Percentiles rank a stretch among this genome's conserved stretches.
Evolutionary conservation across 345 rosid species (phyloP).

Genomic region (Arabis alpina): DNA sequence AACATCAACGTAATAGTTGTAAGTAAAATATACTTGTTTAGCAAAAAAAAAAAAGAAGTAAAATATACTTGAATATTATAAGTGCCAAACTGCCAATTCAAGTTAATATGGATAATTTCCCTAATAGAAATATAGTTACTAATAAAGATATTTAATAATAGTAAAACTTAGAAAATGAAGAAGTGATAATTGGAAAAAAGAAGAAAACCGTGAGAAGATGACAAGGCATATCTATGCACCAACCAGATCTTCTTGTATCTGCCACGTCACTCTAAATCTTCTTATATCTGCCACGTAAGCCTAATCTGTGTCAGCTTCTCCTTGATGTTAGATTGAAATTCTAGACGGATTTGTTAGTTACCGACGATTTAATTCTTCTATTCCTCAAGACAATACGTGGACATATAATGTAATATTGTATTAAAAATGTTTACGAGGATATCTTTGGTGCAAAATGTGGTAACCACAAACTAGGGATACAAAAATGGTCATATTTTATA

Average conservation of each 20-base stretch:
- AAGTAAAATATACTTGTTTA: no score
- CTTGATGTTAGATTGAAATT: conserved; percentile 21
- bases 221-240: conserved; percentile 40
- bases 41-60: background rate
- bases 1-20: conserved; percentile 27
- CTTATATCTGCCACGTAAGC: conserved; percentile 30
- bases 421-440: background rate
- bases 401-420: background rate
- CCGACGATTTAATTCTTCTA: conserved; percentile 27
- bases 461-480: background rate
- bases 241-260: conserved; percentile 35
- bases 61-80: background rate
- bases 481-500: background rate
- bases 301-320: conserved; percentile 24
- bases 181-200: conserved; percentile 7
- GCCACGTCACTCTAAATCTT: conserved; percentile 29
- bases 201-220: conserved; percentile 31
- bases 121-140: background rate
- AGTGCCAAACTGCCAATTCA: background rate
- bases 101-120: conserved; percentile 18
- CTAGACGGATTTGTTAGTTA: conserved; percentile 36
- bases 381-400: conserved; percentile 22
- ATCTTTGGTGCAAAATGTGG: conserved; percentile 2
- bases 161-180: background rate
- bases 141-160: background rate